Evolutionary conservation across 805 yeast species (phyloP).

Genomic region (Millerozyma miso): DNA sequence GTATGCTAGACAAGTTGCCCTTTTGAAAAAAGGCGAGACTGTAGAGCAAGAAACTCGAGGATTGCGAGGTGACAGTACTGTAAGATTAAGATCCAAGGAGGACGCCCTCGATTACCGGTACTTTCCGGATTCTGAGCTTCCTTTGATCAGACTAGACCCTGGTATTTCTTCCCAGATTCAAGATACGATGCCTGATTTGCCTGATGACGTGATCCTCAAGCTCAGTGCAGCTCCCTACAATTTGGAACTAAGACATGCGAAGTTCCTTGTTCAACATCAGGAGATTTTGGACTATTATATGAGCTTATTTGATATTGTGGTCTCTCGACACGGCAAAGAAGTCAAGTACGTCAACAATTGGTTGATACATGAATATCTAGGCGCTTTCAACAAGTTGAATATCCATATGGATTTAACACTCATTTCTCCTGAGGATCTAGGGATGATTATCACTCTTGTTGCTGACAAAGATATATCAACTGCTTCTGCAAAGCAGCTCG

Average conservation of each 20-base stretch:
- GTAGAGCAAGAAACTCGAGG: slow-evolving; percentile 73
- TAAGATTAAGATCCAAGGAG: slow-evolving; percentile 71
- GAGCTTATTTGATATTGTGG: slow-evolving; percentile 29
- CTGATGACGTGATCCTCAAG: slow-evolving; percentile 51
- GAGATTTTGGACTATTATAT: slow-evolving; percentile 50
- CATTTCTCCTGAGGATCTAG: slow-evolving; percentile 41
- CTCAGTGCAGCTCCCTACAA: slow-evolving; percentile 48
- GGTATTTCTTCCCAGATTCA: slow-evolving; percentile 40
- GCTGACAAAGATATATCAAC: slow-evolving; percentile 48
- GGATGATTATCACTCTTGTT: slow-evolving; percentile 53
- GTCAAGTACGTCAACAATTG: slow-evolving; percentile 60
- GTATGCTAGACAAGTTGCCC: slow-evolving; percentile 60
- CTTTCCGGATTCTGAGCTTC: slow-evolving; percentile 91
- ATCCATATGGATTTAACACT: slow-evolving; percentile 23
- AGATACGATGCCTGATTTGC: slow-evolving; percentile 49
- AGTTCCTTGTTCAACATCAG: slow-evolving; percentile 53
- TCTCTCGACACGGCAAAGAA: slow-evolving; percentile 14
- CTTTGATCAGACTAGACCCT: slow-evolving; percentile 46
- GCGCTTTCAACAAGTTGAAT: slow-evolving; percentile 55
- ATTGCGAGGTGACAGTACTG: slow-evolving; percentile 79
- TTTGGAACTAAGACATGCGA: slow-evolving; percentile 71
- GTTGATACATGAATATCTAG: slow-evolving; percentile 78
- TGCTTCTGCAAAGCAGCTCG: slow-evolving; percentile 62
- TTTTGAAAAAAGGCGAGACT: slow-evolving; percentile 33
- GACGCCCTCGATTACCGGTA: slow-evolving; percentile 83